These are phyloP conservation scores for Globisporangium iwayamae DNA, from an alignment of 352 stramenopile species.

Conservation along the genomic window DNA sequence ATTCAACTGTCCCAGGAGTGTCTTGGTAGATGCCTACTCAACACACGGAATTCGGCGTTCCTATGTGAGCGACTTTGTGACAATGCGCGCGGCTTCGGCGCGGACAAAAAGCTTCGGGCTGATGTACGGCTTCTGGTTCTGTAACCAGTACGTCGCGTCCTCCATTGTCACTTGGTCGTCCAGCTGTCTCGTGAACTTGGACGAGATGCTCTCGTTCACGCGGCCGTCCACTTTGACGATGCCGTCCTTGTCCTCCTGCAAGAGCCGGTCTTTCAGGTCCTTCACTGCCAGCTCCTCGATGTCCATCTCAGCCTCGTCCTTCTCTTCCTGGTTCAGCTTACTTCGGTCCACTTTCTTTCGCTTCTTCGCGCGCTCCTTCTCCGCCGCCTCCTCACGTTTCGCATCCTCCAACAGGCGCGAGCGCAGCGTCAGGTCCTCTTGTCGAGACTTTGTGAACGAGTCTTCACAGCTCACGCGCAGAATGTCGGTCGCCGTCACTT, in stretches of 20 bases:
- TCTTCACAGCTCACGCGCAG: slow-evolving; percentile 84
- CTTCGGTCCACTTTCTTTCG: slow-evolving; percentile 84
- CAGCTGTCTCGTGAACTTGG: slow-evolving; percentile 39
- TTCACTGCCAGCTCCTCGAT: slow-evolving; percentile 79
- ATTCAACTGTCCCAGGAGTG: too few relatives aligned
- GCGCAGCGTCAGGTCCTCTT: slow-evolving; percentile 63
- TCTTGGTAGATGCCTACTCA: background rate
- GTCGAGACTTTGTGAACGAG: slow-evolving; percentile 58
- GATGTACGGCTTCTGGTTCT: slow-evolving; percentile 81
- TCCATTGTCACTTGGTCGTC: slow-evolving; percentile 83
- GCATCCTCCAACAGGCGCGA: slow-evolving; percentile 70
- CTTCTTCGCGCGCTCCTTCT: slow-evolving; percentile 82
- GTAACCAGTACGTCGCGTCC: slow-evolving; percentile 79
- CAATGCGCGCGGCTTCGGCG: slow-evolving; percentile 71
- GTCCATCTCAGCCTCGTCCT: slow-evolving; percentile 85
- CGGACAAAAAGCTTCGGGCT: slow-evolving; percentile 82
- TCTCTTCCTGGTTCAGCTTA: slow-evolving; percentile 74
- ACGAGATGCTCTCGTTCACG: slow-evolving; percentile 78
- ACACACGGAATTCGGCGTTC: background rate
- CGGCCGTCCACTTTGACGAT: slow-evolving; percentile 69
- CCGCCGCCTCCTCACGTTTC: slow-evolving; percentile 65
- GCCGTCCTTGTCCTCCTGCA: slow-evolving; percentile 74
- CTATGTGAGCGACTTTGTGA: slow-evolving; percentile 76
- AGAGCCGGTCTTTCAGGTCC: slow-evolving; percentile 75
- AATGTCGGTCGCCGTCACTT: slow-evolving; percentile 77